Percentiles rank a stretch among this genome's conserved stretches.
Evolutionary conservation across 805 yeast genomes (phyloP).

Genomic region (Saccharomycopsis sp.): DNA sequence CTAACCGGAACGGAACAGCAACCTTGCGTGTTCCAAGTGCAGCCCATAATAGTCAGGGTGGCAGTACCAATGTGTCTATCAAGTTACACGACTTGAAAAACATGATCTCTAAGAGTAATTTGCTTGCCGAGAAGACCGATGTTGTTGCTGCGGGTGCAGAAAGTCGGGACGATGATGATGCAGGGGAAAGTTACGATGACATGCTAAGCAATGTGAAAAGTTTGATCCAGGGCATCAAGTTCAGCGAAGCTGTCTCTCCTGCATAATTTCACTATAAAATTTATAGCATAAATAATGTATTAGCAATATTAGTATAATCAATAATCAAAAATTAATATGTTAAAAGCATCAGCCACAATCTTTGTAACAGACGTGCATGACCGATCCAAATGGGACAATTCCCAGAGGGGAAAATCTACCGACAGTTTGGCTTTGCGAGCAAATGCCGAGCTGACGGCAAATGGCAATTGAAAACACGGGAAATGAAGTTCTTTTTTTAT

Average conservation of each 20-base stretch:
- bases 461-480: neutral
- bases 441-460: neutral
- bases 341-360: neutral
- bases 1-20: neutral
- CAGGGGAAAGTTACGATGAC: neutral
- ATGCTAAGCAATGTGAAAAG: neutral
- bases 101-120: neutral
- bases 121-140: neutral
- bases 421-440: neutral
- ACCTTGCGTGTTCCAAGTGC: conserved; percentile 4
- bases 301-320: too few relatives aligned
- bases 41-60: neutral
- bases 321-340: too few relatives aligned
- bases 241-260: neutral
- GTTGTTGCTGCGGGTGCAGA: neutral
- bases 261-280: neutral
- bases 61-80: neutral
- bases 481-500: neutral
- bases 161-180: neutral
- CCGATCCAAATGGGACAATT: neutral
- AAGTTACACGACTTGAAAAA: conserved; percentile 4
- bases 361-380: neutral
- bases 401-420: neutral
- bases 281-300: too few relatives aligned
- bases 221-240: neutral